Percentiles rank a stretch among this genome's conserved stretches.
Evolutionary conservation across 1,139 yeast genomes (phyloP).

Genomic region (Pichia sp.): DNA sequence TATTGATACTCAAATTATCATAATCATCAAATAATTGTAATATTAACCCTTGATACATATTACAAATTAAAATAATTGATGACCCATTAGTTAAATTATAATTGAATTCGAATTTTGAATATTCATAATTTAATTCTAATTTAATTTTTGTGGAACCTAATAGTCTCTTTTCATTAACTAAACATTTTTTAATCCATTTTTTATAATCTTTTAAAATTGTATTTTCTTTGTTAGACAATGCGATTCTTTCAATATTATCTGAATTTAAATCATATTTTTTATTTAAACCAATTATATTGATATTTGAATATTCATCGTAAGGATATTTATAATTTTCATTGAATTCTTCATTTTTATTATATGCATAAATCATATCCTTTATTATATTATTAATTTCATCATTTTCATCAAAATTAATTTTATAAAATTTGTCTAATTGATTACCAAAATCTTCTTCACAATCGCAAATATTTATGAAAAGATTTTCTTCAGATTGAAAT

Average conservation of each 20-base stretch:
- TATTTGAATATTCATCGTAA: not conserved
- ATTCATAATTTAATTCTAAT: constrained; percentile 1
- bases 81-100: not conserved
- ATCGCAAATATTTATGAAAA: constrained; percentile 8
- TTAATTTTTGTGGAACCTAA: not conserved
- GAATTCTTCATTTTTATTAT: not conserved
- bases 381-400: not conserved
- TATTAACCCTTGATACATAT: constrained; percentile 10
- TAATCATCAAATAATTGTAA: constrained; percentile 4
- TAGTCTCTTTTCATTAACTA: not conserved
- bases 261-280: not conserved
- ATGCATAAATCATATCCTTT: not conserved
- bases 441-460: constrained; percentile 5
- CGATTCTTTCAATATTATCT: not conserved
- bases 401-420: not conserved
- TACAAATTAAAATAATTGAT: not conserved
- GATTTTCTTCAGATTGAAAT: not conserved
- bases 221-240: not conserved
- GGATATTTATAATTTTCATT: not conserved
- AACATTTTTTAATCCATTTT: not conserved
- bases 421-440: not conserved
- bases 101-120: constrained; percentile 5
- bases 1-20: not conserved
- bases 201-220: constrained; percentile 1
- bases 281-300: not conserved